Base-by-base conservation (phyloP, 2,329 filamentous ascomycete genomes). In the Exutisphaerella laricina region DNA sequence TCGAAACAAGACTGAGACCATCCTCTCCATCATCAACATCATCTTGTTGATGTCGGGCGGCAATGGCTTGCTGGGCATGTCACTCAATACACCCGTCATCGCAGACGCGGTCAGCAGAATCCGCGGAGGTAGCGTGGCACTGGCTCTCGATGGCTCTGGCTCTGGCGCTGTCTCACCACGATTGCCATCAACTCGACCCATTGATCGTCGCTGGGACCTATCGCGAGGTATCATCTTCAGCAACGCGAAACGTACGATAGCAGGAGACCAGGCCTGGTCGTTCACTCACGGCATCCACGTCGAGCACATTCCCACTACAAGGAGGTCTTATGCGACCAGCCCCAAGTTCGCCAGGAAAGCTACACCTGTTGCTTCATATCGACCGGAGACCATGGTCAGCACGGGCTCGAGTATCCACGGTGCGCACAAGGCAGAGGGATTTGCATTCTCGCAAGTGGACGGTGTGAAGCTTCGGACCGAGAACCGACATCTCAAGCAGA, bases 201-300 rank as follows among this genome's bases (percentile, higher is more conserved):
- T 59, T 23, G 54, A 60, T 31, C 47, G 50, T 21, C 49, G 58
- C 34, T 58, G 56, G 56, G 56, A 59, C 44, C 39, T 45, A 42
- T 60, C 58, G 16, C 52, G 58, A 21, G 55, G 58, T 26, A 54
- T 60, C 30, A 32, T 50, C 18, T 51, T 57, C 49, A 39, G 31
- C 20, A 48, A 41, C 41, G 31, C 31, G 13, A 39, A 43, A 18
- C 41, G 43, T n/a, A 9, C 31, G 26, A 34, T 26, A 18, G 17
- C 34, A 18, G 22, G 23, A 14, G 37, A 31, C n/a, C 17, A 36
- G 12, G 38, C 43, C 17, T 36, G 43, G 36, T 30, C 22, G 6
- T 18, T n/a, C 5, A 18, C 17, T 5, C 33, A 45, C n/a, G 30
- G 37, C 23, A 41, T 45, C 22, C 18, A 20, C 17, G 40, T 41